These are phyloP conservation scores for Sonneratia caseolaris DNA, from an alignment of 345 rosid species.

Conservation along the genomic window DNA sequence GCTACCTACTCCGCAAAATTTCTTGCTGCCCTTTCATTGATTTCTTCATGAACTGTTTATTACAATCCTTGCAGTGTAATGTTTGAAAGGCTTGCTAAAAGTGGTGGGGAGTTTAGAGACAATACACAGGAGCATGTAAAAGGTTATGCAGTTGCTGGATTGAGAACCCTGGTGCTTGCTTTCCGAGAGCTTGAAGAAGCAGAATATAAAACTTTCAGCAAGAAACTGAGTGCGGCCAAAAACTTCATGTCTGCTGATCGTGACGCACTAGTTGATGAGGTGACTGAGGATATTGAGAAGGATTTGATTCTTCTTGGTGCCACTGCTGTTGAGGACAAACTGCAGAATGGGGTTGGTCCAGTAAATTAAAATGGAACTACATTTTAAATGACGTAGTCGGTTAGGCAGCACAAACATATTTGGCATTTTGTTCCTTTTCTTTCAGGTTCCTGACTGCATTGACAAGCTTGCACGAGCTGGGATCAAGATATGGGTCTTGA, in stretches of 20 bases:
- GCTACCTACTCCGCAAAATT: conserved; percentile 1
- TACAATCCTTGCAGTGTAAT: conserved; percentile 46
- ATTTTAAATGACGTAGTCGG: conserved; percentile 3
- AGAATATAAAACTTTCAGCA: conserved; percentile 44
- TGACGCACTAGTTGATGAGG: conserved; percentile 46
- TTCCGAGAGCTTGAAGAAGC: conserved; percentile 68
- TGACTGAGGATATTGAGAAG: conserved; percentile 55
- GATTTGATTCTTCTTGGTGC: conserved; percentile 79
- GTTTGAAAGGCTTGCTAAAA: conserved; percentile 70
- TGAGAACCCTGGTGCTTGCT: conserved; percentile 78
- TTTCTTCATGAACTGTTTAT: not conserved
- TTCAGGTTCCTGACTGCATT: conserved; percentile 84
- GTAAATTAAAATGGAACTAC: conserved; percentile 1
- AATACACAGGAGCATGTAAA: conserved; percentile 52
- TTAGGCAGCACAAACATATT: not conserved
- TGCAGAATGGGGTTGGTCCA: conserved; percentile 81
- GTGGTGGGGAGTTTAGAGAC: conserved; percentile 41
- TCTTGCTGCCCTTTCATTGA: conserved; percentile 7
- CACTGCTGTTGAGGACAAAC: conserved; percentile 96
- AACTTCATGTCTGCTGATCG: conserved; percentile 57
- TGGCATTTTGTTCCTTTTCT: conserved; percentile 5
- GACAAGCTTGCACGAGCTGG: conserved; percentile 96
- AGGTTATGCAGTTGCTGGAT: conserved; percentile 86
- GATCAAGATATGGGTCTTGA: conserved; percentile 92
- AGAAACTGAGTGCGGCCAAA: conserved; percentile 55